phyloP scores from a whole-genome alignment of 1,139 yeast genomes.

The Suhomyces yuchorum region DNA sequence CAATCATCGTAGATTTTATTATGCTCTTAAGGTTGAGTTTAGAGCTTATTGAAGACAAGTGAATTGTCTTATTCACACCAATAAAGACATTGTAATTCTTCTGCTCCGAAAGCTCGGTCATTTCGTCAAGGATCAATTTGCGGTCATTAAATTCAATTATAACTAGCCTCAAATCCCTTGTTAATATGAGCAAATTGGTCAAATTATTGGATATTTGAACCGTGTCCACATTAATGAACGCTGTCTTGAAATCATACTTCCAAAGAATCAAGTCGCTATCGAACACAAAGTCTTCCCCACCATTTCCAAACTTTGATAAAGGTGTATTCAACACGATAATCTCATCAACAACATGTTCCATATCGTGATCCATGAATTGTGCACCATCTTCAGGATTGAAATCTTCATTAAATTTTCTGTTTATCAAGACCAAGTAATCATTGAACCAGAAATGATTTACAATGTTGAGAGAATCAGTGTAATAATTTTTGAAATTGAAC shows the following conservation, averaged over 20 bases:
- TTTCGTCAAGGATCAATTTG: slow-evolving; percentile 11
- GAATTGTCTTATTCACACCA: slow-evolving; percentile 39
- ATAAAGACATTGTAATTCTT: slow-evolving; percentile 33
- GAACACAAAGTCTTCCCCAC: slow-evolving; percentile 34
- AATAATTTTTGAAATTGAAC: slow-evolving; percentile 42
- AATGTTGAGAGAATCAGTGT: slow-evolving; percentile 38
- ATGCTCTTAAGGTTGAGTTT: slow-evolving; percentile 30
- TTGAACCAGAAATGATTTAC: slow-evolving; percentile 40
- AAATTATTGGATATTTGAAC: slow-evolving; percentile 15
- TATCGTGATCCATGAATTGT: slow-evolving; percentile 34
- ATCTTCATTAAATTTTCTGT: slow-evolving; percentile 30
- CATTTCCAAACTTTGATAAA: slow-evolving; percentile 37
- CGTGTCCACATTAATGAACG: slow-evolving; percentile 29
- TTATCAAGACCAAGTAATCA: slow-evolving; percentile 39
- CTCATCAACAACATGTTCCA: slow-evolving; percentile 38
- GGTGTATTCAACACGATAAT: slow-evolving; percentile 39
- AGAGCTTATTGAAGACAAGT: slow-evolving; percentile 34
- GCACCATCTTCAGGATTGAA: slow-evolving; percentile 17
- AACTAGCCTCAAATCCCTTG: slow-evolving; percentile 34
- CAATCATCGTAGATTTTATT: slow-evolving; percentile 30
- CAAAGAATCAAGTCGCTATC: slow-evolving; percentile 45
- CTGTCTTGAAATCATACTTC: slow-evolving; percentile 40
- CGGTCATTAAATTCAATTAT: slow-evolving; percentile 32
- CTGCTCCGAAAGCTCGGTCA: slow-evolving; percentile 7
- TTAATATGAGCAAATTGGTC: slow-evolving; percentile 32